These are phyloP conservation scores for Lonicera japonica DNA, from an alignment of 129 eudicot species.

Conservation along the genomic window DNA sequence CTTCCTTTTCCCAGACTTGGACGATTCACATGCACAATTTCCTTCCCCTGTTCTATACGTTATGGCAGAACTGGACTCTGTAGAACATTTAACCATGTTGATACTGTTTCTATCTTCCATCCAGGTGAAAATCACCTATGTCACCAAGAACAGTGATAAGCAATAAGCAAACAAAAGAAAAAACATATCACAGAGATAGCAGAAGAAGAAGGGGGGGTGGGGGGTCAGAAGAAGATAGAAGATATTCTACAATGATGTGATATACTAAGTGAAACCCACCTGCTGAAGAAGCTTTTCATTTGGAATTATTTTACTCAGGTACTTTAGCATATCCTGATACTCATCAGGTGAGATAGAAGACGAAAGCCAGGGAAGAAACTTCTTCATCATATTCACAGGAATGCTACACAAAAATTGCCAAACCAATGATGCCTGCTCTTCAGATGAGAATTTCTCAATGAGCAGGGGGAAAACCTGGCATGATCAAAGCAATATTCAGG, in stretches of 20 bases:
- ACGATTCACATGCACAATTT: slow-evolving; percentile 19
- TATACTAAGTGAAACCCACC: slow-evolving; percentile 10
- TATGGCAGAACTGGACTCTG: slow-evolving; percentile 4
- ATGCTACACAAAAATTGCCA: slow-evolving; percentile 52
- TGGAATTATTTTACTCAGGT: slow-evolving; percentile 32
- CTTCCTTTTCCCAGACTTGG: slow-evolving; percentile 26
- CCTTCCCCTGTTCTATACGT: not conserved
- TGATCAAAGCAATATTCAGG: not conserved
- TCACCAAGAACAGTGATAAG: not conserved
- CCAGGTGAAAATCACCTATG: slow-evolving; percentile 41
- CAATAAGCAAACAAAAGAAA: not conserved
- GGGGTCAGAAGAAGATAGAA: not conserved
- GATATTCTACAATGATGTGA: not conserved
- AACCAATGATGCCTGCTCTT: slow-evolving; percentile 46
- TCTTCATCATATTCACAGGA: slow-evolving; percentile 43
- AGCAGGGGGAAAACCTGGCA: slow-evolving; percentile 46
- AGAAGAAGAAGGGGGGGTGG: no score
- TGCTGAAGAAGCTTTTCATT: slow-evolving; percentile 42
- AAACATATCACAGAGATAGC: not conserved
- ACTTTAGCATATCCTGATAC: slow-evolving; percentile 31
- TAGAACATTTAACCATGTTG: slow-evolving; percentile 2
- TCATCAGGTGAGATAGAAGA: slow-evolving; percentile 42
- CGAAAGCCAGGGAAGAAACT: slow-evolving; percentile 49
- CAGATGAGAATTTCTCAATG: slow-evolving; percentile 39
- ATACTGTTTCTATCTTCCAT: slow-evolving; percentile 20